phyloP scores from a whole-genome alignment of 164 flowering plant genomes.

The Nymphaea colorata region DNA sequence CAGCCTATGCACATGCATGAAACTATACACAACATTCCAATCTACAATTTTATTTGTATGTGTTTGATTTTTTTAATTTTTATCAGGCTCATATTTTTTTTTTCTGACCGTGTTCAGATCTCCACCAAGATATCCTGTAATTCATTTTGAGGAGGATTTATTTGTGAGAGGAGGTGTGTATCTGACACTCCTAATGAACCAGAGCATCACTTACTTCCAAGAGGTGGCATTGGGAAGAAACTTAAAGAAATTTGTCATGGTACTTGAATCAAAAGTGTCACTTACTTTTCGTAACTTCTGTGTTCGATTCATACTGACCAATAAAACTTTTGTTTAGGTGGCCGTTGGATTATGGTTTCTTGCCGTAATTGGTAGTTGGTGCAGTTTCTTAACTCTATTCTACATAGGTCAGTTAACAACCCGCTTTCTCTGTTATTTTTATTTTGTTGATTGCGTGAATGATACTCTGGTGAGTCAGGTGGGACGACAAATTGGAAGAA shows the following conservation, averaged over 20 bases:
- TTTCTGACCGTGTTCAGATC: constrained; percentile 21
- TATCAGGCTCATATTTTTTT: background rate
- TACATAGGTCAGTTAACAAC: constrained; percentile 46
- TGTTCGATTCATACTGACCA: background rate
- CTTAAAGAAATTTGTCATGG: constrained; percentile 46
- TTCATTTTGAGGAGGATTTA: constrained; percentile 41
- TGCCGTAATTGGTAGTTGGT: constrained; percentile 59
- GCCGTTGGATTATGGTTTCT: constrained; percentile 74
- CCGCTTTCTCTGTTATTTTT: too few relatives aligned
- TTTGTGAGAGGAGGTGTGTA: constrained; percentile 26
- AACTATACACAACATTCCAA: too few relatives aligned
- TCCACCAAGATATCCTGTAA: constrained; percentile 61
- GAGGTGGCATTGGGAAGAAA: constrained; percentile 50
- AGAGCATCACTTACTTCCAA: constrained; percentile 19
- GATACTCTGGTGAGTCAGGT: too few relatives aligned
- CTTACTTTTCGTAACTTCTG: background rate
- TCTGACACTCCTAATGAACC: constrained; percentile 33
- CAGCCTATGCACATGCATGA: too few relatives aligned
- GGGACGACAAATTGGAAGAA: too few relatives aligned
- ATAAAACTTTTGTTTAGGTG: constrained; percentile 27
- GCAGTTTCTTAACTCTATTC: constrained; percentile 69
- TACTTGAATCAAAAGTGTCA: constrained; percentile 8
- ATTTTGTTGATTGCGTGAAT: too few relatives aligned
- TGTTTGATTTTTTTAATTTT: background rate
- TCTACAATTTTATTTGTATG: too few relatives aligned